Percentiles rank a stretch among this genome's conserved stretches.
Evolutionary conservation across 2,329 filamentous ascomycete species (phyloP).

Genomic region (Pseudonectria foliicola): DNA sequence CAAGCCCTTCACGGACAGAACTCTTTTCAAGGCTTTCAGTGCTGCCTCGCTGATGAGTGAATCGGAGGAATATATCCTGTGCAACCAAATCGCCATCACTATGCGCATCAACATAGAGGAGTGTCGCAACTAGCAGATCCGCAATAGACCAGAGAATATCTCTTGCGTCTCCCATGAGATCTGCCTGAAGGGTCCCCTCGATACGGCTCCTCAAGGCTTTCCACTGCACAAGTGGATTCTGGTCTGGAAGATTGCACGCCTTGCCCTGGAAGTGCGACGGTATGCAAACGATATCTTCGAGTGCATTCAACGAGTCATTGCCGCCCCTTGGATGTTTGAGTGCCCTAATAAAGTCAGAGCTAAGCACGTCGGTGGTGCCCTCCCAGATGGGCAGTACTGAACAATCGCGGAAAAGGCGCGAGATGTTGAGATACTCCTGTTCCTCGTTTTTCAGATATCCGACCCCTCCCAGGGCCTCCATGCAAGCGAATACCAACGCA

Average conservation of each 20-base stretch:
- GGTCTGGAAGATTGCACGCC: slow-evolving; percentile 16
- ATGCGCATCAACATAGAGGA: slow-evolving; percentile 35
- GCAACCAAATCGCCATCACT: slow-evolving; percentile 30
- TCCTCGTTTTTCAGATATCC: slow-evolving; percentile 59
- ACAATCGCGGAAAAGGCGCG: slow-evolving; percentile 58
- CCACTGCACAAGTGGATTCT: slow-evolving; percentile 33
- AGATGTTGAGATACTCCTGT: slow-evolving; percentile 58
- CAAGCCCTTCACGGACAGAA: slow-evolving; percentile 21
- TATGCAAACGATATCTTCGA: slow-evolving; percentile 33
- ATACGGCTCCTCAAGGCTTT: slow-evolving; percentile 29
- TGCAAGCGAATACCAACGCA: slow-evolving; percentile 45
- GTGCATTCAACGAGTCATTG: slow-evolving; percentile 30
- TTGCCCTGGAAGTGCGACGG: slow-evolving; percentile 19
- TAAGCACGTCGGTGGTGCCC: slow-evolving; percentile 65
- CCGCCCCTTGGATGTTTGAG: slow-evolving; percentile 38
- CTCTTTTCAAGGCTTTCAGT: slow-evolving; percentile 11
- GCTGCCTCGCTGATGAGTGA: slow-evolving; percentile 24
- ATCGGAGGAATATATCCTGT: slow-evolving; percentile 34
- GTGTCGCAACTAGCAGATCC: slow-evolving; percentile 35
- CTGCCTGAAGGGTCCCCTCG: slow-evolving; percentile 25
- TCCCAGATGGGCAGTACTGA: slow-evolving; percentile 63
- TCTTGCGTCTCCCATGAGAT: slow-evolving; percentile 40
- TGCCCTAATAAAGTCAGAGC: slow-evolving; percentile 41
- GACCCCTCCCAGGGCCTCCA: slow-evolving; percentile 60
- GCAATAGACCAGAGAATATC: slow-evolving; percentile 36